A percentile compares a stretch with the other conserved stretches of the same genome.
Conservation (phyloP, 345 rosid genomes). For the Melaleuca alternifolia region DNA sequence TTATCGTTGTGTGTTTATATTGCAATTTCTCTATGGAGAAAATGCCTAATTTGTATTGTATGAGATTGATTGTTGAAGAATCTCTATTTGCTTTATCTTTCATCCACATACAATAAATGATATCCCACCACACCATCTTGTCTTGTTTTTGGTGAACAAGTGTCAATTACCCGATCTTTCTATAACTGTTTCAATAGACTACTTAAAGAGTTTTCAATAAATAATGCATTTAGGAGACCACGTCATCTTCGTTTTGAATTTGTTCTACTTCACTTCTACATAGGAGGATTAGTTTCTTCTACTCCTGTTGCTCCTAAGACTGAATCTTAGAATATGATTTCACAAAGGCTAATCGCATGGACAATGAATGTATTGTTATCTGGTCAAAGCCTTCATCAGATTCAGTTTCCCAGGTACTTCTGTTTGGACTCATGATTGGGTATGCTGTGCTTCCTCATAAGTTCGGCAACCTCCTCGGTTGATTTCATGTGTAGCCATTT, state of each 20-base stretch:
- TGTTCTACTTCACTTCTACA: not conserved
- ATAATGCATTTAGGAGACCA: no score
- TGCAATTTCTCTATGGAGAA: not conserved
- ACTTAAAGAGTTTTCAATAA: no score
- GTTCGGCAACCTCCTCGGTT: not conserved
- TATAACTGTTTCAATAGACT: no score
- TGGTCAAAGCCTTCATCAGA: not conserved
- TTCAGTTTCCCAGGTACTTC: not conserved
- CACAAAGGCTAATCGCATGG: not conserved
- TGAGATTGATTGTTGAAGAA: not conserved
- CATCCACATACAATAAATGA: no score
- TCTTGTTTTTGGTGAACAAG: no score
- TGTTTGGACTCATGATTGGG: not conserved
- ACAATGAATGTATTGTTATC: fast-evolving
- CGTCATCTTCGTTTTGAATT: no score
- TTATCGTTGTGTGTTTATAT: not conserved
- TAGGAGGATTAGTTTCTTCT: not conserved
- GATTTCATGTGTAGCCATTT: no score
- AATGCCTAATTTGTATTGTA: not conserved
- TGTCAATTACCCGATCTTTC: no score
- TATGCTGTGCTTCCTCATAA: not conserved
- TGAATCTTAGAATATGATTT: not conserved
- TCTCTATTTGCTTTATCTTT: not conserved
- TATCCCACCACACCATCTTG: no score
- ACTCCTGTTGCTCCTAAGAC: not conserved